Conservation (phyloP, 345 rosid genomes). For the Aethionema arabicum region DNA sequence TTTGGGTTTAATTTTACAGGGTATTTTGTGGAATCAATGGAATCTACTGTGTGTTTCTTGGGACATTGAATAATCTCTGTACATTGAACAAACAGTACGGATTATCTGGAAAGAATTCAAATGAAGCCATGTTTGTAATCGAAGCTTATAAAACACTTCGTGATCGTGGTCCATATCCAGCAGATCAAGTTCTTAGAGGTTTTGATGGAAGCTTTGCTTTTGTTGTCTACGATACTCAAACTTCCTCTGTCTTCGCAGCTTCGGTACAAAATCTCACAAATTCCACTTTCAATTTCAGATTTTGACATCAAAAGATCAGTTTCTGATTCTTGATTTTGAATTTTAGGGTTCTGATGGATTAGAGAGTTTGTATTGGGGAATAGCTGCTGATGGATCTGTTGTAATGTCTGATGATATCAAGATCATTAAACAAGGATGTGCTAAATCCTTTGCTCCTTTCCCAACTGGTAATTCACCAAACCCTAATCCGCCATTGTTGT, state of each 20-base stretch:
- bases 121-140: conserved; percentile 79
- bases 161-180: conserved; percentile 94
- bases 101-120: conserved; percentile 52
- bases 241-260: conserved; percentile 72
- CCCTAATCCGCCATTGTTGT: not conserved
- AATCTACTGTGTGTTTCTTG: conserved; percentile 72
- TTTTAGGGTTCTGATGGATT: conserved; percentile 75
- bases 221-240: conserved; percentile 72
- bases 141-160: conserved; percentile 83
- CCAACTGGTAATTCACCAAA: conserved; percentile 46
- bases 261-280: conserved; percentile 40
- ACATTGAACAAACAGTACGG: conserved; percentile 74
- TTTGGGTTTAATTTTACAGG: conserved; percentile 44
- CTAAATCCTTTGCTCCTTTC: conserved; percentile 86
- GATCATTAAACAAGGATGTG: conserved; percentile 76
- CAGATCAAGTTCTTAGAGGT: conserved; percentile 81
- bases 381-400: conserved; percentile 84
- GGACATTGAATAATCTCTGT: conserved; percentile 63
- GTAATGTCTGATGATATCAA: conserved; percentile 78
- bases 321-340: not conserved
- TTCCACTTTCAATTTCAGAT: not conserved
- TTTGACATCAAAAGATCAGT: not conserved
- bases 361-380: conserved; percentile 79
- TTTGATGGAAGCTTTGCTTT: conserved; percentile 86
- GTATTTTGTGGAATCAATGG: conserved; percentile 75